phyloP scores from a whole-genome alignment of 2,329 filamentous ascomycete species.

The Corinectria fuckeliana region DNA sequence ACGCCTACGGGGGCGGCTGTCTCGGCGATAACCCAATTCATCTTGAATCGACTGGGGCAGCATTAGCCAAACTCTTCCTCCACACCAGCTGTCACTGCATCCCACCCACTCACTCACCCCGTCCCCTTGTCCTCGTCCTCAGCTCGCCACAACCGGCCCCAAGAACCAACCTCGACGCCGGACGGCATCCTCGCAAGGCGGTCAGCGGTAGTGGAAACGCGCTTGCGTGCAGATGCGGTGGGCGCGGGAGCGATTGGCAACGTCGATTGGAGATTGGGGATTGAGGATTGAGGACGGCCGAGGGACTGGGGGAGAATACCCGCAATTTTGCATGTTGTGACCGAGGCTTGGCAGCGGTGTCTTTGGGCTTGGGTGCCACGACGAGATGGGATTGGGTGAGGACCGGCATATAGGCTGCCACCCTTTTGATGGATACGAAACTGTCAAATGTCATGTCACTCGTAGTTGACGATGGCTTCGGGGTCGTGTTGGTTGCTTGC shows the following conservation, averaged over 20 bases:
- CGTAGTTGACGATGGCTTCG: not conserved
- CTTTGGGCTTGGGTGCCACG: conserved; percentile 7
- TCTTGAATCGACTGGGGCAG: not conserved
- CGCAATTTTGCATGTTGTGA: conserved; percentile 24
- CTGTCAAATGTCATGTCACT: not conserved
- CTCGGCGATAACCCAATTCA: not conserved
- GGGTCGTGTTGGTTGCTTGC: not conserved
- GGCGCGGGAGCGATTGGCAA: conserved; percentile 19
- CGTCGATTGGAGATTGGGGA: conserved; percentile 1
- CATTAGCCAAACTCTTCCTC: not conserved
- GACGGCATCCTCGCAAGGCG: conserved; percentile 8
- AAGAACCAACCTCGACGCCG: not conserved
- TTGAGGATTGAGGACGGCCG: conserved; percentile 1
- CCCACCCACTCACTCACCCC: no score
- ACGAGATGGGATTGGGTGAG: conserved; percentile 20
- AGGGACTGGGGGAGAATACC: conserved; percentile 21
- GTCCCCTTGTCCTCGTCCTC: not conserved
- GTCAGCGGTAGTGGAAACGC: conserved; percentile 12
- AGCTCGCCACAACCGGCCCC: conserved; percentile 12
- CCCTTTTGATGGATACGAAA: conserved; percentile 1
- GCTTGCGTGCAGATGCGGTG: conserved; percentile 20
- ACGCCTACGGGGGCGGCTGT: not conserved
- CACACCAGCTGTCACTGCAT: not conserved
- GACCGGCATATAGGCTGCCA: not conserved
- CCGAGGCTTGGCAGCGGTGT: conserved; percentile 10